Evolutionary conservation across 305 asterid genomes (phyloP), one percentile per base, ranked within the genome.

Genomic region (Lippia alba): DNA sequence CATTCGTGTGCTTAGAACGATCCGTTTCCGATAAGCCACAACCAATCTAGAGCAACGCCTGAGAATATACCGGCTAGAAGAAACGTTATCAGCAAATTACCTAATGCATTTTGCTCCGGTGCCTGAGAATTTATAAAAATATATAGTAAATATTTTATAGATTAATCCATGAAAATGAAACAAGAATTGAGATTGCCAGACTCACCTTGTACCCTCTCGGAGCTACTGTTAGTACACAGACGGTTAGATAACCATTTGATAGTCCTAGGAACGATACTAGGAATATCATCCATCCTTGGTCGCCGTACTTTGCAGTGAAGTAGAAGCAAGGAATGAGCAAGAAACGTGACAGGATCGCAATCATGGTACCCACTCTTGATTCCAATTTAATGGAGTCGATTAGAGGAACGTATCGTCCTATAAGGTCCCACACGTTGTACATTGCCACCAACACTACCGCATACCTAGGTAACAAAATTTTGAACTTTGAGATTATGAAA

Each of bases 21-120:
- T 7, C 64, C 80, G 8, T 92, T 78, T 0, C 96, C 92, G 41
- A 94, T 88, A 39, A 91, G 78, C 99, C 99, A 94, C 73, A 94
- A 59, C 97, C 97, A 94, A 74, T 81, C 96, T 1, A 88, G 87
- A 80, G 84, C 80, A 5, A 85, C 97, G 0, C 99, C 98, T 0
- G 90, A 54, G 71, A 90, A 83, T 70, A 94, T 77, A 49, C 99
- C 99, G 2, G 74, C 89, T 14, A 90, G 87, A 67, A 91, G 86
- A 74, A 86, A 91, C 41, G 84, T 59, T n/a, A 89, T 89, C 17
- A 94, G 78, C 86, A 94, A 48, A 66, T 92, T 90, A 6, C 99
- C 99, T 73, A 92, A 69, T n/a, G 99, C 98, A 67, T 94, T 91
- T 74, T 89, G 92, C 88, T 94, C 98, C 14, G 97, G 97, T 30